Base-by-base conservation (phyloP, 352 stramenopile genomes). In the Globisporangium carolinianum region DNA sequence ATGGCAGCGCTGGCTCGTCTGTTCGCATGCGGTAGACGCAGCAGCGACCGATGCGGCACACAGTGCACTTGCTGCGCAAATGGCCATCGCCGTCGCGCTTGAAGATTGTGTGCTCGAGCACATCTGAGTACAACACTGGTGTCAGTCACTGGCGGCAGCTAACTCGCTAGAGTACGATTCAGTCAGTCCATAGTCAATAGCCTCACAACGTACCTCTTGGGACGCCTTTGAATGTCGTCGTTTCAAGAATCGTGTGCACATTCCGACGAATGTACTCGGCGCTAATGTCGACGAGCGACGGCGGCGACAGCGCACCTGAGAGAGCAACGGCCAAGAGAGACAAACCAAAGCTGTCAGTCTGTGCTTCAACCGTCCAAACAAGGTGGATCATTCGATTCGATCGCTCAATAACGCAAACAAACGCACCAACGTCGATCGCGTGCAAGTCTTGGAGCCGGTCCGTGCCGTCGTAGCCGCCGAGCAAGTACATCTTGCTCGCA, bases 381-480 rank as follows among this genome's bases (percentile, higher is more conserved):
- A 24, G 24, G 2, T 42, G 38, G 7, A 38, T 35, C n/a, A 45
- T 8, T 32, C 48, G 15, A 5, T 24, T 18, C 47, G 47, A 32
- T 36, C 17, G 12, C 2, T 36, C 24, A 24, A 24, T 24, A 24
- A 24, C 24, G 24, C 24, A 11, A 55, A 12, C 1, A 3, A 12
- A 54, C 60, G 37, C 51, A 72, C 69, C 86, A 47, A 95, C 83
- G 53, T 94, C 80, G 47, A 95, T 87, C 46, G 82, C 78, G 60
- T 94, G 91, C 4, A 95, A 67, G 56, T 95, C 86, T 51, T 94
- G 86, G 0, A 95, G 68, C 36, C 86, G 72, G 48, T 95, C 79
- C 0, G 80, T 90, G 10, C 86, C 86, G 55, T 95, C 86, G 63
- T 94, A 95, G 51, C 86, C 86, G 24, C 86, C 86, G 0, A 95